A percentile compares a stretch with the other conserved stretches of the same genome.
Evolutionary conservation across 495 filamentous ascomycete species (phyloP).

Genomic region (Hypoxylon perforatum): DNA sequence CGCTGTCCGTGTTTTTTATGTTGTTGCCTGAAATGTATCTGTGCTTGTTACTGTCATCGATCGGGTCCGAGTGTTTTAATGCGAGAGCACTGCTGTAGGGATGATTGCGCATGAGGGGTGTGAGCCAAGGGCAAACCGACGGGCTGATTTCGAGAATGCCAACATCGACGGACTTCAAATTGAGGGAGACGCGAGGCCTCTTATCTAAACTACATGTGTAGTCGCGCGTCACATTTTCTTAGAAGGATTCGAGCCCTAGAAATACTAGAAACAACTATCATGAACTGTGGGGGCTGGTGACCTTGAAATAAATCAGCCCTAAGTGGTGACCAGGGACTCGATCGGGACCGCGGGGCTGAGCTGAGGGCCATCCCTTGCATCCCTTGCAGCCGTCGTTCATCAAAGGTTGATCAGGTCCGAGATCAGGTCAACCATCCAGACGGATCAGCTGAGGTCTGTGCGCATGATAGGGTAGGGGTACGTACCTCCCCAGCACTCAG

Average conservation of each 20-base stretch:
- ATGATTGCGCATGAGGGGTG: neutral
- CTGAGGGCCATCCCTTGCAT: slow-evolving; percentile 11
- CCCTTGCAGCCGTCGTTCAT: too few species aligned
- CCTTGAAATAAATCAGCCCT: slow-evolving; percentile 13
- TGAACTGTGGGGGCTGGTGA: slow-evolving; percentile 19
- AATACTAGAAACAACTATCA: neutral
- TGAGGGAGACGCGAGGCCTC: slow-evolving; percentile 18
- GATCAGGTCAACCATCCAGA: slow-evolving; percentile 11
- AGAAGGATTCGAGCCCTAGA: slow-evolving; percentile 16
- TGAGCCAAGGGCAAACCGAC: neutral
- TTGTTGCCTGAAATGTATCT: neutral
- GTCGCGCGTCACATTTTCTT: neutral
- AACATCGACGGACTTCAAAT: neutral
- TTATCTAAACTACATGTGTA: slow-evolving; percentile 1
- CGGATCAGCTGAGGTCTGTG: slow-evolving; percentile 33
- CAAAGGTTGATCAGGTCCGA: slow-evolving; percentile 12
- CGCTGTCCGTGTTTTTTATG: neutral
- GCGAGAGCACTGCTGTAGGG: neutral
- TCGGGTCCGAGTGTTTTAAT: neutral
- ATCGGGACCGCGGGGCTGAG: slow-evolving; percentile 13
- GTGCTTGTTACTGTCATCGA: neutral
- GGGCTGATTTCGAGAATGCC: neutral
- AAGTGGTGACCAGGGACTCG: neutral
- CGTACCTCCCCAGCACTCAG: slow-evolving; percentile 17
- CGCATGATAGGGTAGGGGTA: slow-evolving; percentile 22